Evolutionary conservation across 371 early-diverging fungal genomes (phyloP).

Genomic region (Nematocida sp.): DNA sequence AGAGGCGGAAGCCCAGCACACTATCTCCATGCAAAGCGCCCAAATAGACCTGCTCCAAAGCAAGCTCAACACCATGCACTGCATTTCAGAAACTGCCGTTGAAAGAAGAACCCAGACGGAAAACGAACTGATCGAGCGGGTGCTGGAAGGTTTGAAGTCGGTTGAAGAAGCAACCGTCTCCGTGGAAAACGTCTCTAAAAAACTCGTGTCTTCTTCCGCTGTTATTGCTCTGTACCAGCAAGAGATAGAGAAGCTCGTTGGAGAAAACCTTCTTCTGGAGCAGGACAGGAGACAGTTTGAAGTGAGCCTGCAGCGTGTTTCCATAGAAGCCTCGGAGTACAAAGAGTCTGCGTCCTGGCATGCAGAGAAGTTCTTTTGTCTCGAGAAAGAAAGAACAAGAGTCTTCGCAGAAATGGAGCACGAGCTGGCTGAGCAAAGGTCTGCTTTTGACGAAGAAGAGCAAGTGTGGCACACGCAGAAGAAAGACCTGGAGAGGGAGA

Average conservation of each 20-base stretch:
- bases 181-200: not conserved
- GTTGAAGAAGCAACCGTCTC: not conserved
- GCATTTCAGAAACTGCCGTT: not conserved
- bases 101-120: not conserved
- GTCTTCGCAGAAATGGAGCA: slow-evolving; percentile 18
- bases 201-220: not conserved
- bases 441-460: slow-evolving; percentile 31
- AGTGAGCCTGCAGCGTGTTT: not conserved
- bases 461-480: not conserved
- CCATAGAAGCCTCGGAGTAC: not conserved
- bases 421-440: slow-evolving; percentile 34
- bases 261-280: not conserved
- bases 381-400: slow-evolving; percentile 14
- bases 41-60: slow-evolving; percentile 1
- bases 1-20: not conserved
- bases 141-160: not conserved
- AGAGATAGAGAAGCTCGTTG: slow-evolving; percentile 22
- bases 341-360: not conserved
- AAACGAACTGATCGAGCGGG: not conserved
- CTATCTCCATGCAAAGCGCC: not conserved
- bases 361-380: not conserved
- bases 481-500: slow-evolving; percentile 8
- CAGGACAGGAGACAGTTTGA: not conserved
- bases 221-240: slow-evolving; percentile 14
- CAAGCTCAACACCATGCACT: not conserved